Base-by-base conservation (phyloP, 2,329 filamentous ascomycete species). In the Thermoascus crustaceus region DNA sequence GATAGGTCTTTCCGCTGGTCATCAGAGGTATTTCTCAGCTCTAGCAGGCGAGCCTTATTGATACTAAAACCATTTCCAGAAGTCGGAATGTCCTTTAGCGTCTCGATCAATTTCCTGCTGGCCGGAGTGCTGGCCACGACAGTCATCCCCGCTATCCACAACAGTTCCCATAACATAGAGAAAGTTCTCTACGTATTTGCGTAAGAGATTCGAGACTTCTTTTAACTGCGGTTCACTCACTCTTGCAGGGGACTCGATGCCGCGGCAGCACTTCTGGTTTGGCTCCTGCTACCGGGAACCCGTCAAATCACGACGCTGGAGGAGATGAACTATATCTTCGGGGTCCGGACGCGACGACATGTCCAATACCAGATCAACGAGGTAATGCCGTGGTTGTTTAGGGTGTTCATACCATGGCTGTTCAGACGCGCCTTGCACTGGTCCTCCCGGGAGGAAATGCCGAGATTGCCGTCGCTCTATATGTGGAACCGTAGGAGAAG, bases 291-390 rank as follows among this genome's bases (percentile, higher is more conserved):
- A 8, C 42, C 42, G 17, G 40, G 41, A 10, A 45, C 42, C 9
- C 21, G 34, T 7, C 32, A 32, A 30, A 29, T 34, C 4, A 33
- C 35, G 22, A 69, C 66, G 2, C 56, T 72, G 8, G 69, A 71
- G 44, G 69, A 72, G 54, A 50, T 64, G 3, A 63, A 64, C 31
- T 59, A 57, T 34, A 52, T 64, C 11, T 65, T 65, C 38, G 52
- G 50, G 1, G 51, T 65, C 7, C 52, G 60, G 0, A 63, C 52
- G 2, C 40, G 47, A 7, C 40, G 44, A 3, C 58, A 63, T 33
- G 46, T 51, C 4, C 38, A 44, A 0, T 65, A 64, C 24, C 61
- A 64, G 35, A 7, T 62, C 5, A 35, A 44, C 5, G 52, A 49
- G 6, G 53, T 50, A 36, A 31, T 64, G 3, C 61, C 61, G 0